phyloP scores from a whole-genome alignment of 371 early-diverging fungal species.

The Rhizopus sp. region DNA sequence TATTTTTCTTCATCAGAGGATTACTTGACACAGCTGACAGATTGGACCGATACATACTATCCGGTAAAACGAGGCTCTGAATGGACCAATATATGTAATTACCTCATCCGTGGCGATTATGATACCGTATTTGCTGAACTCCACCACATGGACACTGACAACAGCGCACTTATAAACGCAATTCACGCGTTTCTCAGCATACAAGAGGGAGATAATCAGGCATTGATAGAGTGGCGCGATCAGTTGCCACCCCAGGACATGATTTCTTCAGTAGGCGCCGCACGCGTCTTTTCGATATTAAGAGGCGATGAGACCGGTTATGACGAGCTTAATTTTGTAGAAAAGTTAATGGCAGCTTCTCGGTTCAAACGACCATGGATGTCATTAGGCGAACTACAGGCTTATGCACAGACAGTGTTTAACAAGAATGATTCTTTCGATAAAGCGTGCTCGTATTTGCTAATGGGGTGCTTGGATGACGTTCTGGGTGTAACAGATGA shows the following conservation, averaged over 20 bases:
- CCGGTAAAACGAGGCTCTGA: background rate
- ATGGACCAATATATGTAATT: background rate
- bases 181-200: background rate
- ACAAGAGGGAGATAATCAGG: background rate
- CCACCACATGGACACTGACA: background rate
- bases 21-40: background rate
- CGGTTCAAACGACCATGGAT: background rate
- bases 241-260: background rate
- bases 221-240: slow-evolving; percentile 4
- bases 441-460: background rate
- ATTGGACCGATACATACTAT: slow-evolving; percentile 8
- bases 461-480: slow-evolving; percentile 18
- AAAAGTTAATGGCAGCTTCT: background rate
- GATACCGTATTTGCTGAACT: background rate
- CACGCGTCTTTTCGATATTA: background rate
- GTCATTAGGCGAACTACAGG: background rate
- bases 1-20: slow-evolving; percentile 7
- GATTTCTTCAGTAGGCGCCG: too few relatives aligned
- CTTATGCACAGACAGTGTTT: background rate
- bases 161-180: background rate
- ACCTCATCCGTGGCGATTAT: slow-evolving; percentile 15
- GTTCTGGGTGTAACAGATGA: slow-evolving; percentile 8
- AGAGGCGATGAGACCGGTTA: background rate
- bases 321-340: background rate
- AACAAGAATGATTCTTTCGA: background rate